These are phyloP conservation scores for Incumbomyces delicatus DNA, from an alignment of 2,329 filamentous ascomycete genomes.

Conservation along the genomic window DNA sequence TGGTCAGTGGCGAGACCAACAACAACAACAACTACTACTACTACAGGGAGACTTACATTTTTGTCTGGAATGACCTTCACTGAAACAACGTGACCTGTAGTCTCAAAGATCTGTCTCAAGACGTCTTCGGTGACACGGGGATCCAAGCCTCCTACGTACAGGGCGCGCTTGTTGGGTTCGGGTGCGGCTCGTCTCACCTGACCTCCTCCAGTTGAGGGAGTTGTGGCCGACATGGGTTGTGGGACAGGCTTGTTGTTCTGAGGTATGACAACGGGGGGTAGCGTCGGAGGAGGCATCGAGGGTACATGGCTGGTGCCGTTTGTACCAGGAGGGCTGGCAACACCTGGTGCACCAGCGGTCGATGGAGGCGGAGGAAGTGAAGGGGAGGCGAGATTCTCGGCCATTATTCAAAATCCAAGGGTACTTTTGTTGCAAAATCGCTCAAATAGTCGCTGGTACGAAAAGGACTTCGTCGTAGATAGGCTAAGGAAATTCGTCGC, in stretches of 20 bases:
- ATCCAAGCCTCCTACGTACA: conserved; percentile 93
- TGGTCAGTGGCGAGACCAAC: conserved; percentile 1
- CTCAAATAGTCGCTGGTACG: conserved; percentile 3
- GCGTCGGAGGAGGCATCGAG: conserved; percentile 78
- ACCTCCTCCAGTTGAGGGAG: conserved; percentile 79
- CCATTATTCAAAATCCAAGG: conserved; percentile 45
- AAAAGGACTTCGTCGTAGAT: neutral
- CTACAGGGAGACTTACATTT: conserved; percentile 59
- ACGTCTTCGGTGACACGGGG: conserved; percentile 94
- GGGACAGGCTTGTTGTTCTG: conserved; percentile 95
- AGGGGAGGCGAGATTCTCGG: conserved; percentile 60
- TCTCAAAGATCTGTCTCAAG: conserved; percentile 95
- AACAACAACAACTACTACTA: neutral
- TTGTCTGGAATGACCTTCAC: conserved; percentile 99
- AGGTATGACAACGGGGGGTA: conserved; percentile 75
- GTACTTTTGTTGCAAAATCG: conserved; percentile 6
- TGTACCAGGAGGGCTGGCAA: conserved; percentile 63
- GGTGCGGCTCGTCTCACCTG: conserved; percentile 84
- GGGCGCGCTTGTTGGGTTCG: conserved; percentile 94
- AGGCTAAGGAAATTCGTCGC: conserved; percentile 11
- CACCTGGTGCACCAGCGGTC: conserved; percentile 61
- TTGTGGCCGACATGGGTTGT: conserved; percentile 67
- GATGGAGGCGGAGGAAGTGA: conserved; percentile 58
- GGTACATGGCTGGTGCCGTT: conserved; percentile 40
- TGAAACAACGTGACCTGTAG: conserved; percentile 92